Base-by-base conservation (phyloP, 495 filamentous ascomycete genomes). In the Pyrenopolyporus hunteri region DNA sequence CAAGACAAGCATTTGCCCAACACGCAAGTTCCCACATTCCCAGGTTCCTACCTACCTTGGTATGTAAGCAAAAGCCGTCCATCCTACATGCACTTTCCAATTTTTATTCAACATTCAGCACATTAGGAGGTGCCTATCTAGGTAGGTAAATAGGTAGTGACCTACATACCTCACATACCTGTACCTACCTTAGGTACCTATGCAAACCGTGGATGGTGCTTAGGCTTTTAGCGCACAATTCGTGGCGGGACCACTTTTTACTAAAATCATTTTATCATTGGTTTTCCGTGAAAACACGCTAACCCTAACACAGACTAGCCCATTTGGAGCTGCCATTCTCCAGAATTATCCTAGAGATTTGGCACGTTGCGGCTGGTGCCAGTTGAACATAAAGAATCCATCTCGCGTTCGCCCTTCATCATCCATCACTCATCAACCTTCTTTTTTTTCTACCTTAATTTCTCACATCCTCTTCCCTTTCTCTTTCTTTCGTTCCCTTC, bases 301-400 rank as follows among this genome's bases (percentile, higher is more conserved):
- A 60, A 26, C 0, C 39, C 10, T 0, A 25, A 32, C 57, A 22
- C 0, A 16, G 6, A 50, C 25, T 51, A 55, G 59, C 33, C 23
- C n/a, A 17, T 6, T 26, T 29, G n/a, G 25, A 63, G 60, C 52
- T 57, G 52, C 22, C 44, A 50, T 51, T 63, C 40, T 47, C 60
- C 48, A 58, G 53, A 47, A 47, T 61, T 61, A 35, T 35, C 53
- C 46, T 17, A 46, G 28, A 49, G 58, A 62, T 46, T 50, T 48
- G 45, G 52, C 52, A 63, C 59, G 53, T 63, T 57, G 59, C 37
- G 37, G 37, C 37, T 43, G 50, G 40, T 22, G 47, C 32, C 55
- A 25, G 14, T 59, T 28, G 14, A 50, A 55, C 62, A 50, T 65
- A 65, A 65, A 65, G 62, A 65, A 59, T 36, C 39, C 48, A 49